phyloP scores from a whole-genome alignment of 2,329 filamentous ascomycete species.

The Sporothrix brunneoviolacea region DNA sequence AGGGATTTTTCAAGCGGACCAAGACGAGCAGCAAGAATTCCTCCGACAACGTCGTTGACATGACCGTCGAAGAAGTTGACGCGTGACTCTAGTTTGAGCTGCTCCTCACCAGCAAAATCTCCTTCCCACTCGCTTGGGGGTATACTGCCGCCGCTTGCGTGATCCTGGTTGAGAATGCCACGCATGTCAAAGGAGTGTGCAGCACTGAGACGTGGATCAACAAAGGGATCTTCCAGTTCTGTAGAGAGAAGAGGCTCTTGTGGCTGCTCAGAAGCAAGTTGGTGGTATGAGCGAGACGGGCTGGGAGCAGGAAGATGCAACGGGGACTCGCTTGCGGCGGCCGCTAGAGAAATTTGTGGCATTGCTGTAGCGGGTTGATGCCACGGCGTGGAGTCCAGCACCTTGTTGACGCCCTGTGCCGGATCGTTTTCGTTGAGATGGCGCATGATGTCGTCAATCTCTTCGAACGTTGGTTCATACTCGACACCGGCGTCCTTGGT shows the following conservation, averaged over 20 bases:
- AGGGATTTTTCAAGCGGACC: conserved; percentile 77
- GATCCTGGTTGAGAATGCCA: conserved; percentile 53
- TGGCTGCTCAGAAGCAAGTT: conserved; percentile 37
- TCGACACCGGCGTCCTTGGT: conserved; percentile 22
- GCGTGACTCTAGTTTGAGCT: conserved; percentile 72
- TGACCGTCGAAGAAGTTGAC: conserved; percentile 86
- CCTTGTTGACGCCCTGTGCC: conserved; percentile 66
- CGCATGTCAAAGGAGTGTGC: conserved; percentile 42
- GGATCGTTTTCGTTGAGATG: conserved; percentile 70
- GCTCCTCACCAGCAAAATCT: conserved; percentile 73
- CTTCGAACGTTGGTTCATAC: conserved; percentile 58
- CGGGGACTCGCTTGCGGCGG: conserved; percentile 41
- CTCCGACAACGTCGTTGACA: conserved; percentile 79
- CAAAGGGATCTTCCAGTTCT: conserved; percentile 30
- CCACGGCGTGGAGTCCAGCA: conserved; percentile 39
- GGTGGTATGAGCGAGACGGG: conserved; percentile 6
- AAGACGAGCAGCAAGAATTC: conserved; percentile 67
- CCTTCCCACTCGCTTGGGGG: conserved; percentile 89
- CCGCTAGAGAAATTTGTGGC: conserved; percentile 31
- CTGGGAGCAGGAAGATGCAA: conserved; percentile 44
- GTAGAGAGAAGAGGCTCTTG: conserved; percentile 40
- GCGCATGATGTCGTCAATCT: conserved; percentile 89
- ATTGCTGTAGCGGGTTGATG: conserved; percentile 35
- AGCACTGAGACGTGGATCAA: conserved; percentile 23
- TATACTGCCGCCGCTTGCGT: conserved; percentile 54